Evolutionary conservation across 257 asterid genomes (phyloP).

Genomic region (Solanum chiquidenum): DNA sequence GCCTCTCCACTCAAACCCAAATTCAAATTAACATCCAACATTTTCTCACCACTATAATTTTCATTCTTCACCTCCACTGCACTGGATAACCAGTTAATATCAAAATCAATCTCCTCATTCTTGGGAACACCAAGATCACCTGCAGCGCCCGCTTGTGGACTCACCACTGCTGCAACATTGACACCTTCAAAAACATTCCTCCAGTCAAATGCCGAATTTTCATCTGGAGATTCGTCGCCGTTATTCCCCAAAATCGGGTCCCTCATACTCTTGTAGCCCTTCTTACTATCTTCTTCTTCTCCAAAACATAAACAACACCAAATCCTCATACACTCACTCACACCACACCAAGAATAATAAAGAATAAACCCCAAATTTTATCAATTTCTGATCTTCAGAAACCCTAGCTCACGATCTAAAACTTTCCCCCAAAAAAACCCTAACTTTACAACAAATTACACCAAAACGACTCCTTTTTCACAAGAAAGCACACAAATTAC

Average conservation of each 20-base stretch:
- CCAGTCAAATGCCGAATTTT: conserved; percentile 23
- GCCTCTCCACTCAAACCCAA: conserved; percentile 68
- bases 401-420: conserved; percentile 39
- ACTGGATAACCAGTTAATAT: neutral
- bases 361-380: neutral
- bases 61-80: conserved; percentile 7
- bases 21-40: conserved; percentile 47
- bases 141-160: conserved; percentile 9
- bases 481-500: conserved; percentile 5
- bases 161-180: conserved; percentile 2
- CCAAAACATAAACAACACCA: conserved; percentile 77
- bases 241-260: conserved; percentile 34
- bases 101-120: conserved; percentile 13
- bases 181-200: conserved; percentile 8
- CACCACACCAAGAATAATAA: neutral
- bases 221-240: conserved; percentile 39
- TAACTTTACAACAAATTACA: conserved; percentile 9
- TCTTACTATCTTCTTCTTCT: conserved; percentile 21
- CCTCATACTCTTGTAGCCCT: conserved; percentile 14
- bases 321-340: conserved; percentile 67
- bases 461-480: conserved; percentile 1
- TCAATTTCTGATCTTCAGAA: conserved; percentile 19
- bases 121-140: neutral
- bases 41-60: conserved; percentile 17
- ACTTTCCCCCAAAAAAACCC: conserved; percentile 12